These are phyloP conservation scores for Pseudopyrenochaeta lycopersici DNA, from an alignment of 2,329 filamentous ascomycete species.

Conservation along the genomic window DNA sequence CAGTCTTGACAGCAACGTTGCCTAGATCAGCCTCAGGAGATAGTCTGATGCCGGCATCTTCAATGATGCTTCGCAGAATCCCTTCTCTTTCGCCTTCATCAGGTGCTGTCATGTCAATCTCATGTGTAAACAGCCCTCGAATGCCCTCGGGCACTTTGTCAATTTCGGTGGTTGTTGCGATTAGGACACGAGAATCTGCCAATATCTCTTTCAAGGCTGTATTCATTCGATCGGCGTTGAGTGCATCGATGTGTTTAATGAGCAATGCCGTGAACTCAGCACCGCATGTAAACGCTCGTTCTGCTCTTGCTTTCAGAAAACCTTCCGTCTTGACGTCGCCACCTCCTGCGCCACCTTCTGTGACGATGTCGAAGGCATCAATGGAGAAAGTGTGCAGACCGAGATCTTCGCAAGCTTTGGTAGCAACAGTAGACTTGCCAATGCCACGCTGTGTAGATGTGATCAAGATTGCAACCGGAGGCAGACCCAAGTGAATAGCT, in stretches of 20 bases:
- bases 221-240: conserved; percentile 91
- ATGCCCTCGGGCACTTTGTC: conserved; percentile 94
- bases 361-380: conserved; percentile 91
- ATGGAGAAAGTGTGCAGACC: conserved; percentile 89
- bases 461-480: conserved; percentile 85
- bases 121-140: conserved; percentile 91
- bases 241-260: conserved; percentile 88
- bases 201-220: conserved; percentile 85
- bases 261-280: conserved; percentile 82
- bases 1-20: conserved; percentile 91
- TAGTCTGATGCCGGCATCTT: conserved; percentile 77
- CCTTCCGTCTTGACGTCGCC: conserved; percentile 95
- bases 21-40: conserved; percentile 85
- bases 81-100: conserved; percentile 92
- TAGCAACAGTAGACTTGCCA: conserved; percentile 84
- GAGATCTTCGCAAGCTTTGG: conserved; percentile 82
- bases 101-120: conserved; percentile 90
- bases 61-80: conserved; percentile 80
- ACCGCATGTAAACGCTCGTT: conserved; percentile 88
- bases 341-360: conserved; percentile 86
- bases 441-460: conserved; percentile 93
- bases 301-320: conserved; percentile 84
- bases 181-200: conserved; percentile 79
- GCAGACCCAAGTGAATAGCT: conserved; percentile 86
- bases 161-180: conserved; percentile 94